Base-by-base conservation (phyloP, 441 rosid genomes). In the Cnidoscolus chayamansa region DNA sequence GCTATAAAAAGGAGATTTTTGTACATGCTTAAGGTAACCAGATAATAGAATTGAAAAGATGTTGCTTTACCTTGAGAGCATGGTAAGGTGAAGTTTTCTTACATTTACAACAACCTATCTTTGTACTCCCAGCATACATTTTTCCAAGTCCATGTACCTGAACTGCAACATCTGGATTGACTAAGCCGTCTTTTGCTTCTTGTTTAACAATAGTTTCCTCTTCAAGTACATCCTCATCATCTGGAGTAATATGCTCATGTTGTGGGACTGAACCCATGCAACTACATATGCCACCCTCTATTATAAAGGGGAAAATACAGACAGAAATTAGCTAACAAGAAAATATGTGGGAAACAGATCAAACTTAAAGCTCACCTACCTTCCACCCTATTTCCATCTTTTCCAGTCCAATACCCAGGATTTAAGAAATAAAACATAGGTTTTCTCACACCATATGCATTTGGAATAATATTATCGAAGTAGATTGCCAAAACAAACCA, bases 371-470 rank as follows among this genome's bases (percentile, higher is more conserved):
- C 31, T 74, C 67, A 57, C 19, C 65, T 79, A 91, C 99, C 99
- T 90, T 83, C 74, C 45, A 80, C 81, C 76, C 78, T 86, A 82
- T 76, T 78, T 74, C 96, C 97, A 51, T 88, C 94, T 81, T 81
- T 90, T 73, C 97, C 97, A 0, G 90, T 89, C 99, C 99, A 90
- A 71, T 89, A 94, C 57, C 90, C 86, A 37, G 92, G 97, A 62
- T 81, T 85, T 40, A 92, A 72, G 80, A 94, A 92, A 86, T 92
- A 94, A 77, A 87, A 82, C 13, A 78, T 7, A 2, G 93, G 63
- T 82, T 87, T 94, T 76, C 99, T 88, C 72, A 94, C 89, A 69
- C 97, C 97, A 19, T 86, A 86, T 53, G 88, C 90, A 75, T 90
- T 90, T 70, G 96, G 97, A 72, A 89, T 63, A 67, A 94, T 83